These are phyloP conservation scores for Firmiana major DNA, from an alignment of 345 rosid genomes.

Conservation along the genomic window DNA sequence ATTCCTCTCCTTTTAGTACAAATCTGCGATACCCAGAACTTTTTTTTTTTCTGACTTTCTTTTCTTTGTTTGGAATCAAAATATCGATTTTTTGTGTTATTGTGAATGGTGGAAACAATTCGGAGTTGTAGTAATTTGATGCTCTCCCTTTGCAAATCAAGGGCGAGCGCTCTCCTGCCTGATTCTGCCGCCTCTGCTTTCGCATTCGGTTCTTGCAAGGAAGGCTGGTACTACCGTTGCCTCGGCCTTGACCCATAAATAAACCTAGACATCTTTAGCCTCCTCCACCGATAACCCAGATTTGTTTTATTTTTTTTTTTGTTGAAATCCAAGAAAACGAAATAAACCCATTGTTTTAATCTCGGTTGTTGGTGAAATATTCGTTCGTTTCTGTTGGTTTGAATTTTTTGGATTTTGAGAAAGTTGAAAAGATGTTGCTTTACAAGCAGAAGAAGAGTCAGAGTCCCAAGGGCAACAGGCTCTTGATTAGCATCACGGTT, in stretches of 20 bases:
- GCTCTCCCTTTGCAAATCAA: constrained; percentile 79
- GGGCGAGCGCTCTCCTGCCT: constrained; percentile 71
- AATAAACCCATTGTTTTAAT: constrained; percentile 1
- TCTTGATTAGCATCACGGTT: constrained; percentile 75
- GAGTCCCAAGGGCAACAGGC: constrained; percentile 56
- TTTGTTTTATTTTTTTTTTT: neutral
- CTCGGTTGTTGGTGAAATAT: neutral
- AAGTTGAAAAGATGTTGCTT: constrained; percentile 51
- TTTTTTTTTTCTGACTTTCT: neutral
- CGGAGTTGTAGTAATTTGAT: constrained; percentile 43
- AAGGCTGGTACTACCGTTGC: constrained; percentile 99
- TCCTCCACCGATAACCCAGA: neutral
- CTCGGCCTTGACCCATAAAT: constrained; percentile 86
- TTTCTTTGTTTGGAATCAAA: neutral
- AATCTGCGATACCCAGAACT: neutral
- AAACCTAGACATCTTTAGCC: neutral
- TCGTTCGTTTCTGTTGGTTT: neutral
- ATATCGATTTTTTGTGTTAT: constrained; percentile 9
- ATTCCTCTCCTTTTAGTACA: neutral
- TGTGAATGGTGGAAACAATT: constrained; percentile 97
- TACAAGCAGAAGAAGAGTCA: constrained; percentile 87
- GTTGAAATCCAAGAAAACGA: neutral
- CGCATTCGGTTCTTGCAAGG: constrained; percentile 95
- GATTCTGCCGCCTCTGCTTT: constrained; percentile 51
- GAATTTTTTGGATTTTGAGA: neutral